Base-by-base conservation (phyloP, 2,329 filamentous ascomycete species). In the Arthroderma sp. region DNA sequence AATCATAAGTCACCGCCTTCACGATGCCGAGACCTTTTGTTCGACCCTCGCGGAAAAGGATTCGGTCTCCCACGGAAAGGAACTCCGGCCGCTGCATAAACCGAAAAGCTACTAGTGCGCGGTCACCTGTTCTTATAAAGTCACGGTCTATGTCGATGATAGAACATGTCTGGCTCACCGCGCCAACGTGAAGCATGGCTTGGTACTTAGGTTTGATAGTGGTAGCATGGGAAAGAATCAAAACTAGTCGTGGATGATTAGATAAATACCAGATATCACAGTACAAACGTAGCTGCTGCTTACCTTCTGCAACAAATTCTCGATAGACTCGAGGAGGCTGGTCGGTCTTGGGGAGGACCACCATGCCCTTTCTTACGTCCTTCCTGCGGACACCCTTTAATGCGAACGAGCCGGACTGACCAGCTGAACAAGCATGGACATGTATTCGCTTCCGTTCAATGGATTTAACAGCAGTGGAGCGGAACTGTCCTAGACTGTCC, bases 71-170 rank as follows among this genome's bases (percentile, higher is more conserved):
- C 0, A 86, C 81, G 1, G 80, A 83, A 8, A 98, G 68, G 54
- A 94, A 98, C 66, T 98, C 91, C 2, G 91, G 91, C 22, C 89
- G 72, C 63, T 95, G 91, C 3, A 95, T 83, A 58, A 98, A 98
- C 6, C 82, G 80, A 67, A 98, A 98, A 0, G 89, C 91, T 1
- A 98, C 91, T 0, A 81, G 81, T 2, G 91, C 91, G n/a, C 89
- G 75, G 61, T 96, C 91, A 6, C 91, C 91, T 0, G 89, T 95
- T 5, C 91, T 79, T 52, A 98, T 95, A 56, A 88, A 91, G 28
- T 84, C 83, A n/a, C 89, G 80, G 60, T 98, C 91, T 53, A 98
- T 91, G 58, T 95, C 91, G 57, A 98, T 94, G 59, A 98, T 95
- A 7, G 87, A 81, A 59, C 91, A 98, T 0, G 91, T 98, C 66